Evolutionary conservation across 2,329 filamentous ascomycete species (phyloP), one percentile per base, ranked within the genome.

Genomic region (Erysiphe neolycopersici): DNA sequence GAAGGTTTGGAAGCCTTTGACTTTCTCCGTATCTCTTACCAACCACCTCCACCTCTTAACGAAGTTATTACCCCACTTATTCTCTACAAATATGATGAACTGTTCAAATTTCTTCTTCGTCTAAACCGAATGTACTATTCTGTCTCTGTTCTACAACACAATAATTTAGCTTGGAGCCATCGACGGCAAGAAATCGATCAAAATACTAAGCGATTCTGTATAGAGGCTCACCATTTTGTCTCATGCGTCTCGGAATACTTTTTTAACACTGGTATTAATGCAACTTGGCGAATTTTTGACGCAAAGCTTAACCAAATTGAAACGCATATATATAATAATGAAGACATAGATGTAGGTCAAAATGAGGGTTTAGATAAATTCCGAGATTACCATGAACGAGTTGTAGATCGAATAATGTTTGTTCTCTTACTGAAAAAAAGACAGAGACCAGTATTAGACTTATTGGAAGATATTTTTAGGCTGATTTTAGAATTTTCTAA

Each of bases 1-100:
- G 70, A 81, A 54, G 79, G 77, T 0, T 67, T 95, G 16, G 76
- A 87, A 55, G 89, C 89, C 0, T 65, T 95, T n/a, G 89, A 95
- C 59, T 95, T 98, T 54, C 64, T 98, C 14, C 73, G 82, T 1
- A 63, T 98, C 8, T 79, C 84, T 39, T 95, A 94, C 60, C 79
- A 77, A 36, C 68, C 84, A 0, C 78, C 84, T 0, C 59, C 69
- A 0, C 72, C 81, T 1, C 63, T 95, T 0, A 66, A 75, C 36
- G 65, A 74, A 0, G 67, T 95, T 47, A 75, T 98, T 37, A 84
- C 82, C 0, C 65, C 73, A 0, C 58, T 65, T 0, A 68, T 77
- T 1, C 61, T 95, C 11, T 63, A 73, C 44, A 83, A 83, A 51
- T 95, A 94, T 53, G 89, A 95, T 56, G 66, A 68, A 40, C 68